Conservation (phyloP, 768 basidiomycete genomes). For the Leccinum imitatum region DNA sequence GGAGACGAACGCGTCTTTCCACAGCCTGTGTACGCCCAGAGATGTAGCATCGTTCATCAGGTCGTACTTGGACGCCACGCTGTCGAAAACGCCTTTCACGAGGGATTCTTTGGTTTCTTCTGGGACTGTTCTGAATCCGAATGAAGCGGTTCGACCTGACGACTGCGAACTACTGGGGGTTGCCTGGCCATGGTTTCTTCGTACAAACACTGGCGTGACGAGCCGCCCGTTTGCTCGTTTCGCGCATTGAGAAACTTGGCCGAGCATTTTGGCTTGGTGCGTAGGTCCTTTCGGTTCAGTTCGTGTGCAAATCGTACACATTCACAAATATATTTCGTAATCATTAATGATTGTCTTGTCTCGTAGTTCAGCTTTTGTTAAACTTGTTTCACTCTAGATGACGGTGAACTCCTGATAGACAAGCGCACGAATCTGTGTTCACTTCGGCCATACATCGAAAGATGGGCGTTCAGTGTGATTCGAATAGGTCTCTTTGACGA, state of each 20-base stretch:
- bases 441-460: slow-evolving; percentile 79
- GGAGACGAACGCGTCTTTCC: slow-evolving; percentile 91
- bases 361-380: slow-evolving; percentile 12
- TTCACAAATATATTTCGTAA: not conserved
- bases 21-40: slow-evolving; percentile 90
- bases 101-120: slow-evolving; percentile 85
- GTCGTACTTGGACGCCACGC: slow-evolving; percentile 94
- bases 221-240: slow-evolving; percentile 14
- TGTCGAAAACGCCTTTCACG: slow-evolving; percentile 92
- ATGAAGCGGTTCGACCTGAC: slow-evolving; percentile 66
- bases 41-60: slow-evolving; percentile 99
- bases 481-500: not conserved
- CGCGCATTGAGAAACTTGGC: slow-evolving; percentile 14
- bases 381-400: slow-evolving; percentile 10
- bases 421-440: too few species aligned
- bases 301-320: not conserved
- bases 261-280: slow-evolving; percentile 16
- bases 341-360: too few species aligned
- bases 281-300: not conserved
- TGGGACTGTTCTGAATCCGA: slow-evolving; percentile 89
- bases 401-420: too few species aligned
- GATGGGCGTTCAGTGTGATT: slow-evolving; percentile 39
- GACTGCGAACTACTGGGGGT: slow-evolving; percentile 9
- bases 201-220: slow-evolving; percentile 12
- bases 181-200: slow-evolving; percentile 25